Evolutionary conservation across 148 eudicot species (phyloP).

Genomic region (Gaultheria prostrata): DNA sequence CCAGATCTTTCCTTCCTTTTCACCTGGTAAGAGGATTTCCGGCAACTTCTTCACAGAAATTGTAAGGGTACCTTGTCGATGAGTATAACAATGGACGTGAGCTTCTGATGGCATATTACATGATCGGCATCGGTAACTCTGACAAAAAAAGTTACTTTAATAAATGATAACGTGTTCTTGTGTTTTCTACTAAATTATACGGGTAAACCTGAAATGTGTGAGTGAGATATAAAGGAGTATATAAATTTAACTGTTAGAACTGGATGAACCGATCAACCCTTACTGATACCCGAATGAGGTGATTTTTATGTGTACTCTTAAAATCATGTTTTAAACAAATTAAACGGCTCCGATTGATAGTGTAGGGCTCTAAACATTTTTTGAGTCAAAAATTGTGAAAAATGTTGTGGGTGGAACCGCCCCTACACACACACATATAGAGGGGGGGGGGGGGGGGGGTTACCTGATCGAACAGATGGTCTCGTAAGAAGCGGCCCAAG

Average conservation of each 20-base stretch:
- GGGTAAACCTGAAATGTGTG: neutral
- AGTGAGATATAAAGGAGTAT: neutral
- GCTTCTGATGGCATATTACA: constrained; percentile 93
- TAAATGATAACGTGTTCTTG: constrained; percentile 15
- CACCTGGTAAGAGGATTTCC: constrained; percentile 75
- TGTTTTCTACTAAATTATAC: constrained; percentile 6
- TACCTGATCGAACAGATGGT: constrained; percentile 89
- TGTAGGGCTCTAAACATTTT: too few species aligned
- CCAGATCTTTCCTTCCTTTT: constrained; percentile 92
- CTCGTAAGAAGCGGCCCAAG: constrained; percentile 86
- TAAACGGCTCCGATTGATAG: too few species aligned
- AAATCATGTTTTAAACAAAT: too few species aligned
- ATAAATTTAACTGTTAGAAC: too few species aligned
- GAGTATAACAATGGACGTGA: constrained; percentile 95
- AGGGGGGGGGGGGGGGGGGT: constrained; percentile 13
- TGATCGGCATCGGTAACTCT: constrained; percentile 71
- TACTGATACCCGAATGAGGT: too few species aligned
- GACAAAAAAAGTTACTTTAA: constrained; percentile 17
- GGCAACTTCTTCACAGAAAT: constrained; percentile 88
- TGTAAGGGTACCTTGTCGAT: constrained; percentile 90
- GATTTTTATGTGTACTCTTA: too few species aligned
- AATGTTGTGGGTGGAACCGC: too few species aligned
- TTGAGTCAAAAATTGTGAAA: too few species aligned
- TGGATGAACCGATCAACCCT: too few species aligned
- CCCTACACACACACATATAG: neutral